Evolutionary conservation across 352 stramenopile species (phyloP).

Genomic region (Phytophthora chlamydospora): DNA sequence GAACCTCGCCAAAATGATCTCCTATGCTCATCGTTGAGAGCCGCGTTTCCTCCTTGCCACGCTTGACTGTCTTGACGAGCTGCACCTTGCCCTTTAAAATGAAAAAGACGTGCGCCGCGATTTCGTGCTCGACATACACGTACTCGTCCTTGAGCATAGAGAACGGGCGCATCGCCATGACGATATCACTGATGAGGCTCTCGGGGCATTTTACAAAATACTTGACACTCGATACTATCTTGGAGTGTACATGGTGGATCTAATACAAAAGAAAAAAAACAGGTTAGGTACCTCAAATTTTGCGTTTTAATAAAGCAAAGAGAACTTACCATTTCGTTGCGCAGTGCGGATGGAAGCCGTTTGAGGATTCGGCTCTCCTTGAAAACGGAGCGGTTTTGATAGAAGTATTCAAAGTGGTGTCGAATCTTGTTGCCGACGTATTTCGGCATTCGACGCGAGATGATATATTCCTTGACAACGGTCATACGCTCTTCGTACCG

Average conservation of each 20-base stretch:
- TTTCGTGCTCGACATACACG: constrained; percentile 82
- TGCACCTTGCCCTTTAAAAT: constrained; percentile 76
- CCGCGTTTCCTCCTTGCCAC: constrained; percentile 50
- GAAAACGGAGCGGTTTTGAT: constrained; percentile 86
- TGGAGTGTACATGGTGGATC: constrained; percentile 80
- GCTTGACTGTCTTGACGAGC: constrained; percentile 60
- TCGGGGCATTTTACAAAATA: constrained; percentile 83
- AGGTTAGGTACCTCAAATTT: not conserved
- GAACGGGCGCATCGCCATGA: constrained; percentile 83
- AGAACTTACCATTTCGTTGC: constrained; percentile 78
- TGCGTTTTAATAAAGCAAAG: not conserved
- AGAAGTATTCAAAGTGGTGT: constrained; percentile 88
- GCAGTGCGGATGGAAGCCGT: constrained; percentile 71
- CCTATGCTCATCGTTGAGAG: constrained; percentile 54
- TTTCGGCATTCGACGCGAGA: constrained; percentile 74
- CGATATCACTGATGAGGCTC: constrained; percentile 84
- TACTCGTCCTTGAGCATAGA: constrained; percentile 78
- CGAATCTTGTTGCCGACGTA: constrained; percentile 78
- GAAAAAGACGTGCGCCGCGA: constrained; percentile 87
- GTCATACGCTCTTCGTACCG: constrained; percentile 85
- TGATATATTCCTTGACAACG: constrained; percentile 87
- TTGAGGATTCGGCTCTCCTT: constrained; percentile 72
- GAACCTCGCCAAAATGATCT: constrained; percentile 85
- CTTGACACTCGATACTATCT: constrained; percentile 69
- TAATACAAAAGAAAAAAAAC: constrained; percentile 13